Percentiles rank a stretch among this genome's conserved stretches.
These are phyloP conservation scores for Monosporascus sp. DNA, from an alignment of 2,329 filamentous ascomycete species.

Conservation along the genomic window DNA sequence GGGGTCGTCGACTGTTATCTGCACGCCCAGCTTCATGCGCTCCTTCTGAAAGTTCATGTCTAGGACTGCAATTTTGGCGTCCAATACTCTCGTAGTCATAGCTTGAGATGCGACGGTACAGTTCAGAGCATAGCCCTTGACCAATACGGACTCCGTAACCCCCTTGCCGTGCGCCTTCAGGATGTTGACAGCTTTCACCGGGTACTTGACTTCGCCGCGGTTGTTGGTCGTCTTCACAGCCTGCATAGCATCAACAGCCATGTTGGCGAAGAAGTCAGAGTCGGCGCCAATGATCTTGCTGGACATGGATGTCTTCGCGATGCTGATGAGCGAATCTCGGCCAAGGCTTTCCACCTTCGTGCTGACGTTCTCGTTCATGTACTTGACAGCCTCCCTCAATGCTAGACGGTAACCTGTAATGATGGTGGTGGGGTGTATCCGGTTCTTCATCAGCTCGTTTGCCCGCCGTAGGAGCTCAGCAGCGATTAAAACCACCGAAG, in stretches of 20 bases:
- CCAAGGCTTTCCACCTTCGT: conserved; percentile 90
- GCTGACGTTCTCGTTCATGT: conserved; percentile 98
- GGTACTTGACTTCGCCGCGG: conserved; percentile 88
- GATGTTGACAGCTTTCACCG: conserved; percentile 98
- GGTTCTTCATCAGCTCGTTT: conserved; percentile 99
- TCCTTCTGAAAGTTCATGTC: conserved; percentile 99
- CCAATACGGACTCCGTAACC: conserved; percentile 76
- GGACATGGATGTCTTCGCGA: conserved; percentile 98
- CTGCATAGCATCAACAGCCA: conserved; percentile 95
- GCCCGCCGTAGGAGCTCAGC: conserved; percentile 88
- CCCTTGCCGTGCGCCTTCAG: conserved; percentile 98
- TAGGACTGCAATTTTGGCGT: conserved; percentile 93
- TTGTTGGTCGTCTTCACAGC: conserved; percentile 92
- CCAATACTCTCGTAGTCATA: conserved; percentile 86
- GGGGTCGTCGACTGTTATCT: conserved; percentile 96
- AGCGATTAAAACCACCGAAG: conserved; percentile 94
- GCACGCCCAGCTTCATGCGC: conserved; percentile 97
- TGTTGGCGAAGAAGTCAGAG: conserved; percentile 93
- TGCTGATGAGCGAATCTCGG: conserved; percentile 84
- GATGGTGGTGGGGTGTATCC: conserved; percentile 98
- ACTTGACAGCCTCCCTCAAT: conserved; percentile 92
- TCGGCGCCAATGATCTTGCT: conserved; percentile 97
- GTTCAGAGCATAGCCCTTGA: conserved; percentile 97
- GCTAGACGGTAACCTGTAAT: conserved; percentile 97
- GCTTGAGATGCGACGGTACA: conserved; percentile 98